phyloP scores from a whole-genome alignment of 345 rosid genomes.

The Eucalyptus regnans region DNA sequence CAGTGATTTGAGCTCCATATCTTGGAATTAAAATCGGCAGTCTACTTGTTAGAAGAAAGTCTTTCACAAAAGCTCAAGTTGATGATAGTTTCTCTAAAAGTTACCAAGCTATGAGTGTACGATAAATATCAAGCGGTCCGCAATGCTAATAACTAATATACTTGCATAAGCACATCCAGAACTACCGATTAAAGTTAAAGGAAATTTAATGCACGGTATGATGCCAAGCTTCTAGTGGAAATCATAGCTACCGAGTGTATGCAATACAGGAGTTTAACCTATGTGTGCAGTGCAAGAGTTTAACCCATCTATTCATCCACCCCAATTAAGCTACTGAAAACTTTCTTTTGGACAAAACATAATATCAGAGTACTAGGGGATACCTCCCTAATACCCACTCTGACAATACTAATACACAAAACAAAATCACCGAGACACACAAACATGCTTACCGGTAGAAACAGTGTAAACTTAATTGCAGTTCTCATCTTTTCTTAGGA shows the following conservation, averaged over 20 bases:
- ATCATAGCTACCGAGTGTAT: neutral
- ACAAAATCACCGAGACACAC: neutral
- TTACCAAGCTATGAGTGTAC: neutral
- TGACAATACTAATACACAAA: neutral
- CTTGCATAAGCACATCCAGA: neutral
- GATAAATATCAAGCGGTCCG: neutral
- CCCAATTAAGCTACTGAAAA: neutral
- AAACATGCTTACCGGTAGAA: neutral
- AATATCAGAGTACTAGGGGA: neutral
- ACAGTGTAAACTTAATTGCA: neutral
- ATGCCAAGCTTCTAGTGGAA: neutral
- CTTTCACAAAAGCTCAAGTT: neutral
- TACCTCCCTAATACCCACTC: neutral
- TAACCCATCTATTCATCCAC: neutral
- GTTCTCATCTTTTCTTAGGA: neutral
- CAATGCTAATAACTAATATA: neutral
- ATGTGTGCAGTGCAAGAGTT: neutral
- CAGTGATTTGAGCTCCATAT: neutral
- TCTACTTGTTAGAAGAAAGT: neutral
- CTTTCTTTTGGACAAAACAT: neutral
- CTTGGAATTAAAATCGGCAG: neutral
- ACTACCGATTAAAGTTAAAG: neutral
- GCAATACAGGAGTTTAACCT: neutral
- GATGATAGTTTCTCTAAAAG: neutral
- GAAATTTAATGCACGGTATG: neutral